A percentile compares a stretch with the other conserved stretches of the same genome.
Conservation (phyloP, 2,329 filamentous ascomycete species). For the Alternaria solani region DNA sequence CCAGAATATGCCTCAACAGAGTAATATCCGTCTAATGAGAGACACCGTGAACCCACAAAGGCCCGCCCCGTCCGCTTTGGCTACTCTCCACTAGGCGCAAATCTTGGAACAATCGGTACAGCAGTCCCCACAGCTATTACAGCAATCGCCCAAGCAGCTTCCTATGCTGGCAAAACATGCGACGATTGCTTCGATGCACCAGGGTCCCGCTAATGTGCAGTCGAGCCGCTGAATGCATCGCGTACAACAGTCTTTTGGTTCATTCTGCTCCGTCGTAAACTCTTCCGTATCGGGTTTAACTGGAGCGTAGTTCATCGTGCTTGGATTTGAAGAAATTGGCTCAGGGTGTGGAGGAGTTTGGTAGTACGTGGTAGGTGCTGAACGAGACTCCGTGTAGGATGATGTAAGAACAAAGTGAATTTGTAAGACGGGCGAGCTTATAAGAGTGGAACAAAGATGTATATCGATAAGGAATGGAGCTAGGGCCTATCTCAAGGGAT, state of each 20-base stretch:
- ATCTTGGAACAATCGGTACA: not conserved
- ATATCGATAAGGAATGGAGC: not conserved
- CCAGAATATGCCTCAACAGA: not conserved
- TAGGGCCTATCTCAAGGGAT: too few relatives aligned
- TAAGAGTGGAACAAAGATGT: not conserved
- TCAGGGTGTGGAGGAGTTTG: not conserved
- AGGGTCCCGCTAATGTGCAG: slow-evolving; percentile 15
- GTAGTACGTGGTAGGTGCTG: not conserved
- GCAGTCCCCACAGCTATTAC: slow-evolving; percentile 5
- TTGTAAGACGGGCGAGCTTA: not conserved
- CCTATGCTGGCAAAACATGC: slow-evolving; percentile 8
- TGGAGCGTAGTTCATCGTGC: slow-evolving; percentile 29
- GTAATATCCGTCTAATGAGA: not conserved
- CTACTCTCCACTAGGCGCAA: not conserved
- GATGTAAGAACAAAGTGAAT: not conserved
- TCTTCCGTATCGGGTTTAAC: slow-evolving; percentile 14
- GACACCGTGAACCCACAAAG: not conserved
- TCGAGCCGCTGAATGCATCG: slow-evolving; percentile 11
- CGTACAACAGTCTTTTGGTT: slow-evolving; percentile 17
- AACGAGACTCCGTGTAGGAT: not conserved
- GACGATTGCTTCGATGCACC: slow-evolving; percentile 9
- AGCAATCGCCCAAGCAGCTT: not conserved
- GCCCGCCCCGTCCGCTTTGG: not conserved
- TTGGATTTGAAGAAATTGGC: not conserved
- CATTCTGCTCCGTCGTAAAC: slow-evolving; percentile 11